These are phyloP conservation scores for Colletotrichum sublineola DNA, from an alignment of 2,329 filamentous ascomycete species.

Conservation along the genomic window DNA sequence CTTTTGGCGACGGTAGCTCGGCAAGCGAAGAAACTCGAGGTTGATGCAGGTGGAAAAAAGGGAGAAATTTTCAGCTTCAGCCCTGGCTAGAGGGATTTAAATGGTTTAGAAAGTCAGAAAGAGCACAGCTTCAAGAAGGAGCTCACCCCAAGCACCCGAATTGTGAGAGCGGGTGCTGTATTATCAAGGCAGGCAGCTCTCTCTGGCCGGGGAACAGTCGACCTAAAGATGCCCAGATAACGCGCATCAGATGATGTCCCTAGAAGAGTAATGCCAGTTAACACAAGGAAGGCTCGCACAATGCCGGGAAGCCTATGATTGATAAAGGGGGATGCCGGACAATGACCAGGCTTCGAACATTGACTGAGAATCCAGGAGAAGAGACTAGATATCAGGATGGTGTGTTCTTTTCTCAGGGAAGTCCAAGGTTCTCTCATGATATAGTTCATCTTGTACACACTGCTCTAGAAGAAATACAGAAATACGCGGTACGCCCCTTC, in stretches of 20 bases:
- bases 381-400: background rate
- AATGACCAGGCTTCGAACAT: background rate
- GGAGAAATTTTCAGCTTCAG: background rate
- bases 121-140: background rate
- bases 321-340: background rate
- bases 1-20: background rate
- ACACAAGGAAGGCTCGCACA: background rate
- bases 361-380: background rate
- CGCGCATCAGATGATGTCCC: background rate
- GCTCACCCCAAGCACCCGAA: constrained; percentile 18
- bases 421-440: rapidly evolving
- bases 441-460: background rate
- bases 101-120: background rate
- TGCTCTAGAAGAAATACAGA: background rate
- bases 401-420: background rate
- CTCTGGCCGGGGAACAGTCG: background rate
- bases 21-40: background rate
- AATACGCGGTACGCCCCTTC: background rate
- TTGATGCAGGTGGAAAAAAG: background rate
- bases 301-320: background rate
- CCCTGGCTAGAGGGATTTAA: background rate
- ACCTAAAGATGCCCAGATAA: background rate
- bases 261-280: background rate
- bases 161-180: background rate
- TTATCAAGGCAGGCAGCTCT: background rate